These are phyloP conservation scores for Strobilomyces confusus DNA, from an alignment of 768 basidiomycete species.

Conservation along the genomic window DNA sequence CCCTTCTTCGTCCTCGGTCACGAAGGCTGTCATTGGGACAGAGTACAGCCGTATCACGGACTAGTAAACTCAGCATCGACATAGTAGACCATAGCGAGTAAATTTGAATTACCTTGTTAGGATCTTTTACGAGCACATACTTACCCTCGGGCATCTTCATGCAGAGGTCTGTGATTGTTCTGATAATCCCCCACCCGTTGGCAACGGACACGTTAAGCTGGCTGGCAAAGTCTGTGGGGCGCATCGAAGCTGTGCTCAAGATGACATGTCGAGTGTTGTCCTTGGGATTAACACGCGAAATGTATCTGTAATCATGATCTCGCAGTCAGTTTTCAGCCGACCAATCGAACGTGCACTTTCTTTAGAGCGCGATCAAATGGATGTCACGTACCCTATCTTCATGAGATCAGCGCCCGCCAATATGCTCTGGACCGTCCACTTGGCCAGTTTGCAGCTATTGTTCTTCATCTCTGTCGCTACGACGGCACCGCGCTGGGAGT, in stretches of 20 bases:
- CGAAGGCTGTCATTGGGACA: slow-evolving; percentile 86
- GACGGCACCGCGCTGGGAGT: slow-evolving; percentile 94
- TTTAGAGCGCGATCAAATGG: background rate
- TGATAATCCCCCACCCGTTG: slow-evolving; percentile 98
- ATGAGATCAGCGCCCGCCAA: slow-evolving; percentile 93
- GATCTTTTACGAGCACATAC: slow-evolving; percentile 95
- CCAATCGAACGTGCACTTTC: background rate
- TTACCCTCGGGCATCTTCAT: slow-evolving; percentile 98
- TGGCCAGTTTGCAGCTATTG: slow-evolving; percentile 95
- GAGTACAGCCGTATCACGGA: slow-evolving; percentile 91
- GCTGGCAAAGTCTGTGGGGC: slow-evolving; percentile 88
- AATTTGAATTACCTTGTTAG: slow-evolving; percentile 74
- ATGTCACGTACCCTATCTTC: slow-evolving; percentile 84
- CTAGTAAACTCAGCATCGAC: slow-evolving; percentile 40
- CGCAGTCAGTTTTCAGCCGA: slow-evolving; percentile 8
- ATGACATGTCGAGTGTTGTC: slow-evolving; percentile 96
- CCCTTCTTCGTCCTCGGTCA: slow-evolving; percentile 71
- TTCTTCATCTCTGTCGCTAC: slow-evolving; percentile 99
- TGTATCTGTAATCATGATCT: slow-evolving; percentile 57
- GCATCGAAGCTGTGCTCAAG: slow-evolving; percentile 90
- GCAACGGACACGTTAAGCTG: slow-evolving; percentile 94
- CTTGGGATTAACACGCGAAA: slow-evolving; percentile 89
- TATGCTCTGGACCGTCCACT: slow-evolving; percentile 95
- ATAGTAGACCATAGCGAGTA: background rate
- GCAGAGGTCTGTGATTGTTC: slow-evolving; percentile 90